Percentiles rank a stretch among this genome's conserved stretches.
Conservation (phyloP, 306 rosid species). For the Cucurbita moschata region DNA sequence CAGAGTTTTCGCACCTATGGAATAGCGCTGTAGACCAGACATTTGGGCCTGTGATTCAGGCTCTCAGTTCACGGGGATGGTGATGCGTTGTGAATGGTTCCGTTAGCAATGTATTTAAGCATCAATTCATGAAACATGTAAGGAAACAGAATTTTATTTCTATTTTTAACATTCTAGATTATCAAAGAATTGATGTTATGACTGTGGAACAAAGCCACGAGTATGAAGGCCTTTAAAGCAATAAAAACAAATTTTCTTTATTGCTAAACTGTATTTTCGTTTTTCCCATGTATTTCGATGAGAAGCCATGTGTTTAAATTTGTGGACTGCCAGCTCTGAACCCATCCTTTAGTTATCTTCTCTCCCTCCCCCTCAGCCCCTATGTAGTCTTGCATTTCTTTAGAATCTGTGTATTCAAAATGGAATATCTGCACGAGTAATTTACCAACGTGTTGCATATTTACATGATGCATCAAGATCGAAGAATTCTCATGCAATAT, state of each 20-base stretch:
- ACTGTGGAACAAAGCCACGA: background rate
- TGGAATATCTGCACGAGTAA: too few species aligned
- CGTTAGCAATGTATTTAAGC: background rate
- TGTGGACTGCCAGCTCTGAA: too few species aligned
- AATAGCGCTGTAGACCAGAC: conserved; percentile 70
- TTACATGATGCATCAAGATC: too few species aligned
- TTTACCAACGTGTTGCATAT: too few species aligned
- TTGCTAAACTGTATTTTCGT: background rate
- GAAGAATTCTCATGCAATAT: too few species aligned
- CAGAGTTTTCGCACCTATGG: conserved; percentile 60
- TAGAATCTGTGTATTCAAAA: too few species aligned
- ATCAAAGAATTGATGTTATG: background rate
- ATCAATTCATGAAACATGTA: background rate
- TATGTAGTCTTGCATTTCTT: too few species aligned
- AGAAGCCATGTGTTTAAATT: background rate
- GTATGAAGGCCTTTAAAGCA: background rate
- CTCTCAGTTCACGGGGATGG: conserved; percentile 85
- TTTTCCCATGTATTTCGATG: background rate
- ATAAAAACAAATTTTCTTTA: background rate
- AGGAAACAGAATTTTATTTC: background rate
- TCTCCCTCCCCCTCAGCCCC: too few species aligned
- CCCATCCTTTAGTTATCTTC: too few species aligned
- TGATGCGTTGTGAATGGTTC: conserved; percentile 16
- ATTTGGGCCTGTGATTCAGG: conserved; percentile 55
- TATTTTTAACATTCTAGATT: background rate